Percentiles rank a stretch among this genome's conserved stretches.
Evolutionary conservation across 108 stramenopile genomes (phyloP).

Genomic region (Pseudonitzschia pungens): DNA sequence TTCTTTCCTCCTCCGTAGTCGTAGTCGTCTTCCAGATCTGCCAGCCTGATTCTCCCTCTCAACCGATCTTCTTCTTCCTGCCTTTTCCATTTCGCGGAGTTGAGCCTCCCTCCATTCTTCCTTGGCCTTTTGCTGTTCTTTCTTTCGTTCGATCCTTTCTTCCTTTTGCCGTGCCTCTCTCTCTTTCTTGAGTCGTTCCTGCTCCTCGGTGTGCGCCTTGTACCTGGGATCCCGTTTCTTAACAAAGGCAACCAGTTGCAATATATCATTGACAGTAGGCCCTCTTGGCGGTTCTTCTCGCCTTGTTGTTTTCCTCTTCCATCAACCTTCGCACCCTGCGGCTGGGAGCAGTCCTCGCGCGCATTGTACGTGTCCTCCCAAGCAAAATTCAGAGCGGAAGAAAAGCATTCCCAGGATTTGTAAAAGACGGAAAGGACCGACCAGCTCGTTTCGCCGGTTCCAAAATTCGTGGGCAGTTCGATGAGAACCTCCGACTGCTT

Average conservation of each 20-base stretch:
- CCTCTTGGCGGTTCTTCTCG: conserved; percentile 64
- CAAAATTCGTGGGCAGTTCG: conserved; percentile 61
- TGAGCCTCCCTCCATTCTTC: conserved; percentile 71
- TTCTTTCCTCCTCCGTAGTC: conserved; percentile 75
- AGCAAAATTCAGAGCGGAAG: conserved; percentile 66
- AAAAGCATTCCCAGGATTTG: conserved; percentile 79
- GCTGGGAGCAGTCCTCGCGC: conserved; percentile 67
- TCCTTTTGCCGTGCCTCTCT: conserved; percentile 49
- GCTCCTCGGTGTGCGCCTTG: conserved; percentile 41
- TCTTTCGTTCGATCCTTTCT: conserved; percentile 54
- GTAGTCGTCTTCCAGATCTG: conserved; percentile 84
- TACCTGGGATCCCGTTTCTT: conserved; percentile 87
- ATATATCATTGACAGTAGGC: conserved; percentile 73
- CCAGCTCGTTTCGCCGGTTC: conserved; percentile 57
- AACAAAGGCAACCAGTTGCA: conserved; percentile 74
- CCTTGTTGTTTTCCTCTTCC: conserved; percentile 88
- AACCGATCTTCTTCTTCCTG: conserved; percentile 75
- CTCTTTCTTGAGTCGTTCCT: conserved; percentile 49
- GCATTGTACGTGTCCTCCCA: conserved; percentile 84
- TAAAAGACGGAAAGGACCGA: conserved; percentile 63
- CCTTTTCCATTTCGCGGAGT: conserved; percentile 56
- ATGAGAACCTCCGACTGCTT: conserved; percentile 43
- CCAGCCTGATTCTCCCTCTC: conserved; percentile 79
- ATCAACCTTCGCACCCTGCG: conserved; percentile 76
- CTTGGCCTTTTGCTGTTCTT: conserved; percentile 49